Base-by-base conservation (phyloP, 2,329 filamentous ascomycete species). In the Sporothrix dimorphospora region DNA sequence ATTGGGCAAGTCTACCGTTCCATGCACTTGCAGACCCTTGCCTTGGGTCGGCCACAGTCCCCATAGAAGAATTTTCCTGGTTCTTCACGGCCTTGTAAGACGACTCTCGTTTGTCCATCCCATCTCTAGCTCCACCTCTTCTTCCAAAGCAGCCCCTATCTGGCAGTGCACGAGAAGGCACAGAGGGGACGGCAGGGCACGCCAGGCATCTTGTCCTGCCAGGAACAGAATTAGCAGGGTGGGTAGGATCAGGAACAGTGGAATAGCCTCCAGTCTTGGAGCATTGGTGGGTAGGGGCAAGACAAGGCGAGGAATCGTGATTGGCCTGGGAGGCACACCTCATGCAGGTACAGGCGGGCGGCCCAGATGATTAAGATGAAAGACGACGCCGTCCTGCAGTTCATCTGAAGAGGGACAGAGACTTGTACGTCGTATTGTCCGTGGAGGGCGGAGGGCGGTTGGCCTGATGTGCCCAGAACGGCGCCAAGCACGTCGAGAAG, bases 211-310 rank as follows among this genome's bases (percentile, higher is more conserved):
- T 49, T 47, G 40, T 27, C n/a, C 27, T 49, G 59, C 30, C 66
- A 73, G 70, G 70, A 73, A 73, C 66, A 73, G 21, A 66, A 38
- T 59, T 71, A 66, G 63, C 68, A 67, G 24, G 38, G 61, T 71
- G 47, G 61, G 61, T 67, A 40, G 61, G 40, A 71, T 71, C 61
- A 71, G 70, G 70, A 65, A 67, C 70, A 45, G 30, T 69, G 47
- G 34, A 69, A 69, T 30, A 42, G 49, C 34, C 27, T 38, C 45
- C 8, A 40, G 55, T 61, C 55, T 61, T 40, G 55, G 19, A 68
- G 30, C 24, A 30, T 59, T 30, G 21, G 53, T 47, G 68, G 68
- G 24, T 30, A 47, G 49, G 21, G 53, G 21, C 40, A 42, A 42
- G 66, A 45, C 30, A 4, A 12, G 49, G 49, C 30, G n/a, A 55